These are phyloP conservation scores for Calonectria naviculata DNA, from an alignment of 2,329 filamentous ascomycete genomes.

Conservation along the genomic window DNA sequence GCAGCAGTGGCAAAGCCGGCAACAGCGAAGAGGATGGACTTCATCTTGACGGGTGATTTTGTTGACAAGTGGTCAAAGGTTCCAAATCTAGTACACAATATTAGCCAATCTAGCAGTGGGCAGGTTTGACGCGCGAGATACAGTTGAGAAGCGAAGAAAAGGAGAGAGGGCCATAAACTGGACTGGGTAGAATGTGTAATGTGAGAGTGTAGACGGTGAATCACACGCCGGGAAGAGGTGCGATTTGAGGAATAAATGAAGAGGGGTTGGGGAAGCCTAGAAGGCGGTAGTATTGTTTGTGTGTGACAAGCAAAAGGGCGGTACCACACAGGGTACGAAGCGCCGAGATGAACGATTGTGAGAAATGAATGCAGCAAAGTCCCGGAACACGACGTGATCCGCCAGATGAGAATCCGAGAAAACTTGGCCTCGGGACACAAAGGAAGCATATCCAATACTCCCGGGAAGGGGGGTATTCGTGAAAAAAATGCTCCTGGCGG, in stretches of 20 bases:
- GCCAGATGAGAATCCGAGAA: not conserved
- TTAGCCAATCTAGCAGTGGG: conserved; percentile 5
- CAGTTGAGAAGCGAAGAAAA: conserved; percentile 10
- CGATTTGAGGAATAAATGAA: conserved; percentile 27
- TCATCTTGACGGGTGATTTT: conserved; percentile 57
- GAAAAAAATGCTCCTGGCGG: not conserved
- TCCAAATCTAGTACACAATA: conserved; percentile 26
- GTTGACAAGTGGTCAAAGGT: conserved; percentile 25
- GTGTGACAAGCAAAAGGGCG: conserved; percentile 43
- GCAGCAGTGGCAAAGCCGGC: conserved; percentile 53
- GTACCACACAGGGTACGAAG: conserved; percentile 35
- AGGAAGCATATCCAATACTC: not conserved
- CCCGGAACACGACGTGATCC: conserved; percentile 32
- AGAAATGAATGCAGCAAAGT: conserved; percentile 23
- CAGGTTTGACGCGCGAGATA: conserved; percentile 9
- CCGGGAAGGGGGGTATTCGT: conserved; percentile 2
- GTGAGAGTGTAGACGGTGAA: not conserved
- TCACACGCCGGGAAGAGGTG: conserved; percentile 7
- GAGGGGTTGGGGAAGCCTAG: conserved; percentile 16
- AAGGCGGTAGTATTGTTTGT: conserved; percentile 39
- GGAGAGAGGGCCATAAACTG: not conserved
- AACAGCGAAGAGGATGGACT: conserved; percentile 57
- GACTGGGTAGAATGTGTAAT: not conserved
- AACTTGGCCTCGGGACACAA: conserved; percentile 19
- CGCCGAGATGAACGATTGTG: conserved; percentile 25